Percentiles rank a stretch among this genome's conserved stretches.
phyloP scores from a whole-genome alignment of 2,329 filamentous ascomycete genomes.

The Pseudopyrenochaeta lycopersici region DNA sequence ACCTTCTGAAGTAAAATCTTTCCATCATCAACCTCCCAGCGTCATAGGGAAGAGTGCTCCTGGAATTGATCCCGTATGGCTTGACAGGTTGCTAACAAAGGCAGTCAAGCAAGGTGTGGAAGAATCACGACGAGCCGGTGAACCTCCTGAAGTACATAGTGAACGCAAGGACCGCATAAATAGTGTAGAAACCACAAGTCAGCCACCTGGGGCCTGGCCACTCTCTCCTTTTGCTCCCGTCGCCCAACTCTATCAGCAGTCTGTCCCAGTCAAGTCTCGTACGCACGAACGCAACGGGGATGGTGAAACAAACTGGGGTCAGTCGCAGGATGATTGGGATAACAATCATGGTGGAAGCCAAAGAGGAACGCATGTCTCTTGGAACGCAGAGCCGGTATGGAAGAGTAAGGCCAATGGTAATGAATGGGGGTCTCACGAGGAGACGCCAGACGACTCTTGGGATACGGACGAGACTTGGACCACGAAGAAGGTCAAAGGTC shows the following conservation, averaged over 20 bases:
- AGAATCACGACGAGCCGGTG: constrained; percentile 17
- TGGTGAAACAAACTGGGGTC: constrained; percentile 4
- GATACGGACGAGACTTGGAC: constrained; percentile 26
- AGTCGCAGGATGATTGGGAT: constrained; percentile 7
- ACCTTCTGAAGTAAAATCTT: constrained; percentile 13
- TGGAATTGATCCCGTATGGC: constrained; percentile 19
- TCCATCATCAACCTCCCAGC: not conserved
- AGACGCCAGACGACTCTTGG: constrained; percentile 26
- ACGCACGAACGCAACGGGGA: not conserved
- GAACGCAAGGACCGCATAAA: not conserved
- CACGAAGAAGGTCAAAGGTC: constrained; percentile 1
- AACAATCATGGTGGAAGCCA: constrained; percentile 5
- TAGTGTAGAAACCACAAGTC: constrained; percentile 9
- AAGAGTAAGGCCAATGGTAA: constrained; percentile 11
- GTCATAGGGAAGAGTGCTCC: not conserved
- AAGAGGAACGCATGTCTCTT: constrained; percentile 15
- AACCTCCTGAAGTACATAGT: not conserved
- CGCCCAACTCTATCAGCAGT: not conserved
- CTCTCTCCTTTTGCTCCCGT: constrained; percentile 13
- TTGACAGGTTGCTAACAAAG: constrained; percentile 25
- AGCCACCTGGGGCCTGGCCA: constrained; percentile 38
- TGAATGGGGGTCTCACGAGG: constrained; percentile 20
- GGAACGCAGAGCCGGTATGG: constrained; percentile 14
- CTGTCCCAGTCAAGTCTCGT: not conserved
- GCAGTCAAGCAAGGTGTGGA: constrained; percentile 33